Evolutionary conservation across 768 basidiomycete species (phyloP).

Genomic region (Tulasnella sp.): DNA sequence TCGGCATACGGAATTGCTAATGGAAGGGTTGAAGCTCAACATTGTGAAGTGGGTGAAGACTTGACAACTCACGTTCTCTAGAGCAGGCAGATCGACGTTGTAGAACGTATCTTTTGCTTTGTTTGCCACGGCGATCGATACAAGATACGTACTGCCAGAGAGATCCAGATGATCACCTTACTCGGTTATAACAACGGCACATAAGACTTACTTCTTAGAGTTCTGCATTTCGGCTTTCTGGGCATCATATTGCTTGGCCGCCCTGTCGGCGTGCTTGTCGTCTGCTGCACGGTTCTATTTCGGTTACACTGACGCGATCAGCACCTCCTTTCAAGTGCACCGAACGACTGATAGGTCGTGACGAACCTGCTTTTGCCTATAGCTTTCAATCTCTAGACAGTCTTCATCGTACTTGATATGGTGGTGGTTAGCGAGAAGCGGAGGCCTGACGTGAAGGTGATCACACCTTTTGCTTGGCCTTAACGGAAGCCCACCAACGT

Average conservation of each 20-base stretch:
- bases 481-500: background rate
- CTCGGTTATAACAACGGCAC: too few species aligned
- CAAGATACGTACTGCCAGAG: constrained; percentile 50
- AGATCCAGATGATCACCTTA: background rate
- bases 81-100: constrained; percentile 47
- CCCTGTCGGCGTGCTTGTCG: constrained; percentile 65
- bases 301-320: too few species aligned
- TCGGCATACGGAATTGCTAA: constrained; percentile 54
- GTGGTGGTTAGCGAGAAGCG: background rate
- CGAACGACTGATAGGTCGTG: too few species aligned
- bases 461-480: constrained; percentile 56
- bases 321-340: too few species aligned
- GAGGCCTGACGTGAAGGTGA: background rate
- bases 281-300: constrained; percentile 51
- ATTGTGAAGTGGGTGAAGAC: too few species aligned
- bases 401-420: constrained; percentile 60
- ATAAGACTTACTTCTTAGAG: constrained; percentile 69
- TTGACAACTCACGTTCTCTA: constrained; percentile 57
- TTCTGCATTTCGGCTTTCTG: constrained; percentile 68
- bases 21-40: constrained; percentile 6
- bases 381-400: constrained; percentile 57
- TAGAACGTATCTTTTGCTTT: constrained; percentile 59
- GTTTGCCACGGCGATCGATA: constrained; percentile 61
- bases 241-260: constrained; percentile 61
- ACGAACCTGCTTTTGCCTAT: constrained; percentile 67